These are phyloP conservation scores for Euryodendron excelsum DNA, from an alignment of 148 eudicot genomes.

Conservation along the genomic window DNA sequence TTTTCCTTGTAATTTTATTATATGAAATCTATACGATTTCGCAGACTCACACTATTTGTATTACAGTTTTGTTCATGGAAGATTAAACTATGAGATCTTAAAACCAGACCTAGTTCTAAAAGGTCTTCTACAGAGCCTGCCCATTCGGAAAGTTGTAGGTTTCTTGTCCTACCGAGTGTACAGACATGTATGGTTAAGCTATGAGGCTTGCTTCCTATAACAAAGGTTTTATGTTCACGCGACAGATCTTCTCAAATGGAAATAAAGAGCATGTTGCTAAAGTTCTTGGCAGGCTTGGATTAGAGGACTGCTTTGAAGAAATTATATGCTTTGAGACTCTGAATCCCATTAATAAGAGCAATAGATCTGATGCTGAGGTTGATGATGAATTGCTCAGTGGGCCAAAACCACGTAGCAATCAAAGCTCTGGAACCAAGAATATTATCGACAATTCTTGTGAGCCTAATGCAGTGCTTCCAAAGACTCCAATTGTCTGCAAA, in stretches of 20 bases:
- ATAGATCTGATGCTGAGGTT: conserved; percentile 5
- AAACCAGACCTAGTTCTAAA: conserved; percentile 73
- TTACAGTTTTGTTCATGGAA: conserved; percentile 80
- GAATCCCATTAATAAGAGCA: conserved; percentile 38
- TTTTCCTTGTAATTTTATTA: background rate
- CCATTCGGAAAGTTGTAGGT: conserved; percentile 79
- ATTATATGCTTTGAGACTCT: conserved; percentile 82
- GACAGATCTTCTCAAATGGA: conserved; percentile 76
- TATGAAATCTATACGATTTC: conserved; percentile 1
- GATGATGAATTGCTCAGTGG: too few species aligned
- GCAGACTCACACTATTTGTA: too few species aligned
- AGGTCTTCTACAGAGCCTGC: conserved; percentile 67
- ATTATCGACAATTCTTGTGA: conserved; percentile 36
- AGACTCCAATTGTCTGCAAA: conserved; percentile 73
- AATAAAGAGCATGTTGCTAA: conserved; percentile 64
- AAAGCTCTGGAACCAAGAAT: too few species aligned
- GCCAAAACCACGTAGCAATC: conserved; percentile 12
- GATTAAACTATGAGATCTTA: conserved; percentile 74
- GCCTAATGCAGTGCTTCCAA: conserved; percentile 37
- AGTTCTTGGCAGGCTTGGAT: conserved; percentile 64
- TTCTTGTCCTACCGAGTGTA: background rate
- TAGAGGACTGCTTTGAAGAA: conserved; percentile 82
- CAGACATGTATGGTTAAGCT: background rate
- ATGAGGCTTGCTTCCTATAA: background rate
- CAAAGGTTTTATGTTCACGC: background rate